phyloP scores from a whole-genome alignment of 2,329 filamentous ascomycete species.

The Diplodia corticola region DNA sequence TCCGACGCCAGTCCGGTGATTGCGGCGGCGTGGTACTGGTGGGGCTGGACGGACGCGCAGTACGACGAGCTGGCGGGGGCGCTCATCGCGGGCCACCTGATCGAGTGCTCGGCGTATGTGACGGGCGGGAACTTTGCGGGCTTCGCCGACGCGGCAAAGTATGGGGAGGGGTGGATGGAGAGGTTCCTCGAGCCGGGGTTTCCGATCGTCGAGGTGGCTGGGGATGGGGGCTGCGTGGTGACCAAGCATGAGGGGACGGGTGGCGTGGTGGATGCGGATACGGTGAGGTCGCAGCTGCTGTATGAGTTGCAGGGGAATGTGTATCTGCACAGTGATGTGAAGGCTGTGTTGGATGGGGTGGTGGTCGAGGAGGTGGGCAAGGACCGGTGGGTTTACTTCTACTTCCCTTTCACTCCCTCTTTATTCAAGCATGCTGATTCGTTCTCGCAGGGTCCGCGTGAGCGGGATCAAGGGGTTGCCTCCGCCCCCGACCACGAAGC shows the following conservation, averaged over 20 bases:
- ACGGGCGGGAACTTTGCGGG: conserved; percentile 58
- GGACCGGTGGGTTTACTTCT: conserved; percentile 27
- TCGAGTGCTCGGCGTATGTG: conserved; percentile 57
- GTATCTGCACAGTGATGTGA: conserved; percentile 50
- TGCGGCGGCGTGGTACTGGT: conserved; percentile 58
- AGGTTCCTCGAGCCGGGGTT: conserved; percentile 48
- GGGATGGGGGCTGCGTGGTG: conserved; percentile 49
- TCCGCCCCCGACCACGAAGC: conserved; percentile 44
- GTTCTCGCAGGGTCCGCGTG: conserved; percentile 32
- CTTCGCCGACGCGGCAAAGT: conserved; percentile 42
- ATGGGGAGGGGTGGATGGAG: conserved; percentile 35
- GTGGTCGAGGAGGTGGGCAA: conserved; percentile 35
- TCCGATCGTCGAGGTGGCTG: conserved; percentile 53
- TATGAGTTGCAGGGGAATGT: conserved; percentile 51
- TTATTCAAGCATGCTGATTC: conserved; percentile 6
- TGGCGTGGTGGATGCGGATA: conserved; percentile 38
- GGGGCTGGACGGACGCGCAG: conserved; percentile 52
- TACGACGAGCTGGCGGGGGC: conserved; percentile 54
- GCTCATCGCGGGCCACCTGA: conserved; percentile 55
- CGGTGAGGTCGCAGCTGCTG: conserved; percentile 44
- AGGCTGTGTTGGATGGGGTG: conserved; percentile 41
- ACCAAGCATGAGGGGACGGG: conserved; percentile 46
- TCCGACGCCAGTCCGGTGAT: conserved; percentile 49
- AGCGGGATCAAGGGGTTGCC: conserved; percentile 42
- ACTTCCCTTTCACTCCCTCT: background rate